These are phyloP conservation scores for Salix purpurea DNA, from an alignment of 345 rosid species.

Conservation along the genomic window DNA sequence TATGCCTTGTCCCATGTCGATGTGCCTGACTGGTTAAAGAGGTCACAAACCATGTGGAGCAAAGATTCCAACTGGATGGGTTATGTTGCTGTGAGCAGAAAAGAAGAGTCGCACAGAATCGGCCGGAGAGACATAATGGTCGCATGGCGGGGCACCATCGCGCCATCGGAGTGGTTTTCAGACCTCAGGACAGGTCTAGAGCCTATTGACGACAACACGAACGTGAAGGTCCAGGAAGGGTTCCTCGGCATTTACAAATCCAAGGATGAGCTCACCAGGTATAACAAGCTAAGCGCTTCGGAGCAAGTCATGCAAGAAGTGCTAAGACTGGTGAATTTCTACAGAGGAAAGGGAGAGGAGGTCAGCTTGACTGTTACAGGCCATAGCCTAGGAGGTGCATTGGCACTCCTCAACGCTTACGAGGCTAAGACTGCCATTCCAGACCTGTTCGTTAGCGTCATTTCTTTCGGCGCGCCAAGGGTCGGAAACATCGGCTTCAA, in stretches of 20 bases:
- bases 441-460: slow-evolving; percentile 36
- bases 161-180: slow-evolving; percentile 56
- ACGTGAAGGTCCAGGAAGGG: slow-evolving; percentile 51
- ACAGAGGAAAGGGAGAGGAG: slow-evolving; percentile 40
- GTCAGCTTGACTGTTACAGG: slow-evolving; percentile 57
- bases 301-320: slow-evolving; percentile 64
- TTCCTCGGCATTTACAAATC: slow-evolving; percentile 49
- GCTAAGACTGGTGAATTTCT: slow-evolving; percentile 25
- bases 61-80: slow-evolving; percentile 79
- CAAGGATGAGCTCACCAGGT: slow-evolving; percentile 48
- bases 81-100: slow-evolving; percentile 49
- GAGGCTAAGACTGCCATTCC: slow-evolving; percentile 46
- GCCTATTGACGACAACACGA: slow-evolving; percentile 24
- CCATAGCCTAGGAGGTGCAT: slow-evolving; percentile 61
- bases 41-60: slow-evolving; percentile 50
- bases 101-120: slow-evolving; percentile 37
- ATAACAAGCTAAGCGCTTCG: slow-evolving; percentile 46
- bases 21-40: slow-evolving; percentile 54
- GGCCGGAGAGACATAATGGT: slow-evolving; percentile 58
- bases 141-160: slow-evolving; percentile 66
- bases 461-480: slow-evolving; percentile 62
- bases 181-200: slow-evolving; percentile 45
- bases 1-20: slow-evolving; percentile 65
- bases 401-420: slow-evolving; percentile 54
- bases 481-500: slow-evolving; percentile 62